Base-by-base conservation (phyloP, 495 filamentous ascomycete genomes). In the Penicillium tannophilum region DNA sequence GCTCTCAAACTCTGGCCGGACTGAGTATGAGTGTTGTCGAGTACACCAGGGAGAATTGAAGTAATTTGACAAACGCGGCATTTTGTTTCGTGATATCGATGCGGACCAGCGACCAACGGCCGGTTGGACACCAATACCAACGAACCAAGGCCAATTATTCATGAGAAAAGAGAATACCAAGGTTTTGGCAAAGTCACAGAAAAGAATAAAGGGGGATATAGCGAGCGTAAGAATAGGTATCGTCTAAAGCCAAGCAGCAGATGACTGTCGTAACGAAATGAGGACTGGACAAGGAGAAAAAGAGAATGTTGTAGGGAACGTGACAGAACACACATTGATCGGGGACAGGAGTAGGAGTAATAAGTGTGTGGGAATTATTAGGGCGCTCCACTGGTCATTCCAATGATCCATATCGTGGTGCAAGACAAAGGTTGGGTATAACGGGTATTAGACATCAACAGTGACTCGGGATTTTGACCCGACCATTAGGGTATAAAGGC, bases 401-500 rank as follows among this genome's bases (percentile, higher is more conserved):
- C 51, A 61, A 56, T 44, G 49, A 28, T 31, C 51, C 50, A 35
- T 28, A 52, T 24, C 42, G 24, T 42, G 20, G 45, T 51, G 44
- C 43, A 58, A 65, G 51, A 57, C 42, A 52, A 56, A 41, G 6
- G 35, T 58, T 54, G 53, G 58, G 61, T 64, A 65, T 66, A 66
- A 60, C 28, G 58, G 49, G 43, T 54, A 60, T 55, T 60, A 62
- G 62, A 58, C 65, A 64, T 64, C 60, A 60, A 60, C 42, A 26
- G 48, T n/a, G 53, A 44, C 35, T 51, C 51, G 54, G 55, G 50
- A 17, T 55, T 54, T 54, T 50, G 52, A 43, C 49, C 56, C 49
- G 54, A 60, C 64, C 62, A 70, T 67, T 58, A 70, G 64, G 62
- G 67, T 70, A 67, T 65, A 56, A 39, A 61, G 41, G 63, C 52